These are phyloP conservation scores for Pseudodiploospora longispora DNA, from an alignment of 2,329 filamentous ascomycete species.

Conservation along the genomic window DNA sequence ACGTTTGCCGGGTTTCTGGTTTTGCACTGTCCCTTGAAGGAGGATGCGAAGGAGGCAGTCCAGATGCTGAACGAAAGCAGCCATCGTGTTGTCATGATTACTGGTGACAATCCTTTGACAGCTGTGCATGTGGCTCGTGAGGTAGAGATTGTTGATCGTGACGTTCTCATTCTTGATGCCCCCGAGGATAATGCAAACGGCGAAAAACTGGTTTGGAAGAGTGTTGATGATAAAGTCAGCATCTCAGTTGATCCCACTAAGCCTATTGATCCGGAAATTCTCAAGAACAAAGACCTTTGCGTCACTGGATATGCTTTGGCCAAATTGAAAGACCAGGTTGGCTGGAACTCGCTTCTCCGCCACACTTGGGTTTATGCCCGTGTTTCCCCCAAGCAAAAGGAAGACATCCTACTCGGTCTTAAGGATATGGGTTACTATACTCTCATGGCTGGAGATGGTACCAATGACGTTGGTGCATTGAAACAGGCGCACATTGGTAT, in stretches of 20 bases:
- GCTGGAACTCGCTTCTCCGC: slow-evolving; percentile 69
- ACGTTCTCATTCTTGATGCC: slow-evolving; percentile 88
- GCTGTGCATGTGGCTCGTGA: slow-evolving; percentile 91
- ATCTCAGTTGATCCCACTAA: slow-evolving; percentile 79
- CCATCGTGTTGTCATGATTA: slow-evolving; percentile 98
- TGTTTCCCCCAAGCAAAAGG: slow-evolving; percentile 97
- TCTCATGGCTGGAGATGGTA: slow-evolving; percentile 96
- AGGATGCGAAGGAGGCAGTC: slow-evolving; percentile 88
- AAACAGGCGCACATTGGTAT: slow-evolving; percentile 98
- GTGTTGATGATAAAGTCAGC: slow-evolving; percentile 80
- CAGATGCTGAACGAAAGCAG: slow-evolving; percentile 98
- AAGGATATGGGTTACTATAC: slow-evolving; percentile 98
- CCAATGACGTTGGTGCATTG: slow-evolving; percentile 93
- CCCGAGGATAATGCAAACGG: slow-evolving; percentile 81
- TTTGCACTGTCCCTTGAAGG: slow-evolving; percentile 90
- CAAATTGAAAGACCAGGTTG: slow-evolving; percentile 76
- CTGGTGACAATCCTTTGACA: slow-evolving; percentile 93
- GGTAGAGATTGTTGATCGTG: slow-evolving; percentile 95
- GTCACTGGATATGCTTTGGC: slow-evolving; percentile 89
- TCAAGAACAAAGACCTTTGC: slow-evolving; percentile 84
- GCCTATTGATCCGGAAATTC: slow-evolving; percentile 70
- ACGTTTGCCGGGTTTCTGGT: slow-evolving; percentile 93
- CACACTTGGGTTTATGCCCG: slow-evolving; percentile 97
- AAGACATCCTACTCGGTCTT: slow-evolving; percentile 92
- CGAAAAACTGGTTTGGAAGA: slow-evolving; percentile 84